Percentiles rank a stretch among this genome's conserved stretches.
Conservation (phyloP, 78 protist genomes). For the Protostelium mycophagum region DNA sequence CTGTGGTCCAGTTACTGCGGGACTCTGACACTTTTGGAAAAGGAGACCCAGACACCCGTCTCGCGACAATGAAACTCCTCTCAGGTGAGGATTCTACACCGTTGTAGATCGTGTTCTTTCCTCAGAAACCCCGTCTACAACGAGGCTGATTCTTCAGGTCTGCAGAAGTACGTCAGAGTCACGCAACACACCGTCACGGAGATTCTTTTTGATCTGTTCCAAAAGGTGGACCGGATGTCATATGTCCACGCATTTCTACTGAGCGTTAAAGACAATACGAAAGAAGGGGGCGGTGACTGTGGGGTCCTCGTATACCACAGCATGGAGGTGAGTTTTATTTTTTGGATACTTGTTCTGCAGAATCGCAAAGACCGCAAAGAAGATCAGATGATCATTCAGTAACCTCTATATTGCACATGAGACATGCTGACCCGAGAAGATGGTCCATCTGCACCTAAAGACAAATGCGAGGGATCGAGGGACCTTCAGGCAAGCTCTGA, state of each 20-base stretch:
- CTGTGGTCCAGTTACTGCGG: neutral
- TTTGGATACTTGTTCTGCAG: too few relatives aligned
- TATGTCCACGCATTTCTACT: neutral
- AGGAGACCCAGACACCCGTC: neutral
- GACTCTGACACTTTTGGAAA: neutral
- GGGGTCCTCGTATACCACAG: too few relatives aligned
- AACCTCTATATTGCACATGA: neutral
- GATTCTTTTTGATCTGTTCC: neutral
- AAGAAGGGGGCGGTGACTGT: neutral
- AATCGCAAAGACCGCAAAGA: too few relatives aligned
- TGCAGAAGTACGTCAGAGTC: neutral
- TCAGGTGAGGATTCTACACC: too few relatives aligned
- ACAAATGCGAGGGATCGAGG: neutral
- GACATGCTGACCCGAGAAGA: neutral
- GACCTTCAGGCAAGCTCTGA: neutral
- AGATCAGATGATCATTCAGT: neutral
- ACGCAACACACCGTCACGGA: neutral
- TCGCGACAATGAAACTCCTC: too few relatives aligned
- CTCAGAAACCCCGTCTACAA: too few relatives aligned
- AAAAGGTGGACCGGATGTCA: neutral
- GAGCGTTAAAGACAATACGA: neutral
- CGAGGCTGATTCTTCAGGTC: neutral
- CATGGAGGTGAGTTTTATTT: too few relatives aligned
- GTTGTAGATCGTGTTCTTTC: too few relatives aligned
- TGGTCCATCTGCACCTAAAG: neutral